Base-by-base conservation (phyloP, 164 flowering plant species). In the Magnolia officinalis region DNA sequence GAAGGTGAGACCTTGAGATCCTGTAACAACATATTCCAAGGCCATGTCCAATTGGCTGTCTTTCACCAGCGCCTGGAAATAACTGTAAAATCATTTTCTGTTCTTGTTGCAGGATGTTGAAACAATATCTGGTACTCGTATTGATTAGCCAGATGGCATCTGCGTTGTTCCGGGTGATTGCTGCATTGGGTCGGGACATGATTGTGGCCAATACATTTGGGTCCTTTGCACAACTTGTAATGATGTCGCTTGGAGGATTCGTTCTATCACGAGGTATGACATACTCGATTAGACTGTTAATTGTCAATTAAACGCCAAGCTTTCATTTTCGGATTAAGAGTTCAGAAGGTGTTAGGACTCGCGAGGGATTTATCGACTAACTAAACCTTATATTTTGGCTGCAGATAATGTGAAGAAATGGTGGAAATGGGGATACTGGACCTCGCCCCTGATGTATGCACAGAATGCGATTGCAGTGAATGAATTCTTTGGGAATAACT, bases 401-500 rank as follows among this genome's bases (percentile, higher is more conserved):
- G 8, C 77, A 82, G 84, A 64, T 14, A 24, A 78, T 74, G 79
- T 90, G 8, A 87, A 87, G 78, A 80, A 82, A 65, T 88, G 91
- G 91, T 90, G 93, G 90, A 84, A 78, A 65, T 90, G 93, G 93
- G 91, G 83, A 49, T 89, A 82, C 80, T 90, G 91, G 91, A 31
- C 63, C 29, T 90, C 94, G 2, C 94, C 94, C 13, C 16, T 89
- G 85, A 87, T 84, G 86, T 88, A 90, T 65, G 89, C 79, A 7
- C 90, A 86, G 80, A 88, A 86, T 74, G 88, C 87, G 14, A 61
- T 88, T 4, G 72, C 78, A 4, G 86, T 76, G 2, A 88, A 88
- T 71, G 93, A 88, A 79, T 89, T 90, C 65, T 87, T 88, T 29
- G 92, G 91, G 45, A 23, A 85, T 2, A 82, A 86, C 51, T 90